Percentiles rank a stretch among this genome's conserved stretches.
phyloP scores from a whole-genome alignment of 2,329 filamentous ascomycete species.

The Diaporthe humulicola region DNA sequence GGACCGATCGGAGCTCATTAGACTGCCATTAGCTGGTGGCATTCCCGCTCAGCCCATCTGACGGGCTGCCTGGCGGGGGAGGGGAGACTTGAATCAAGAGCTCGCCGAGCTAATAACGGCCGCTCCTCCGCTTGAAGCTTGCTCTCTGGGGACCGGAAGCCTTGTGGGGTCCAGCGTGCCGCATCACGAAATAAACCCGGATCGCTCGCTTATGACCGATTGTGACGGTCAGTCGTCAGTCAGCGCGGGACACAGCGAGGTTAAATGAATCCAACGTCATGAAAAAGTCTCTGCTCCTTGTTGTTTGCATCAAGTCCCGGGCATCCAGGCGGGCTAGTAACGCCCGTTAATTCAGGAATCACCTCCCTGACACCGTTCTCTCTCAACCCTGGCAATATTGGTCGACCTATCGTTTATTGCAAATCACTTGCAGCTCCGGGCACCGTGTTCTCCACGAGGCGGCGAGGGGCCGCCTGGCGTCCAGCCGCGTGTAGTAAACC shows the following conservation, averaged over 20 bases:
- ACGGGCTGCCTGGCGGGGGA: conserved; percentile 13
- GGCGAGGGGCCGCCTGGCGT: background rate
- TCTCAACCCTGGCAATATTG: conserved; percentile 30
- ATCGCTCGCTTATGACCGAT: conserved; percentile 41
- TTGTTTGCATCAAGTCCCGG: conserved; percentile 22
- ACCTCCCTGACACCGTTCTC: conserved; percentile 25
- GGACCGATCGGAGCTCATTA: conserved; percentile 25
- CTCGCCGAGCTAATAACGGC: conserved; percentile 31
- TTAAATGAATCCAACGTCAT: conserved; percentile 31
- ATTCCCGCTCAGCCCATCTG: conserved; percentile 20
- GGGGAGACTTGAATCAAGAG: conserved; percentile 21
- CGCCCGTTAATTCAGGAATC: conserved; percentile 22
- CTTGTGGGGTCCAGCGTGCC: conserved; percentile 38
- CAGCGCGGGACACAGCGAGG: conserved; percentile 25
- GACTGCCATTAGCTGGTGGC: conserved; percentile 23
- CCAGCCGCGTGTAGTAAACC: background rate
- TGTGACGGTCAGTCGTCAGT: conserved; percentile 34
- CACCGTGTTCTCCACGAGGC: background rate
- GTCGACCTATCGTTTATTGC: conserved; percentile 23
- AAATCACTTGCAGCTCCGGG: conserved; percentile 11
- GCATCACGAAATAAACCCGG: conserved; percentile 41
- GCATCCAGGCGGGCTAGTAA: conserved; percentile 33
- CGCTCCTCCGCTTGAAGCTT: conserved; percentile 33
- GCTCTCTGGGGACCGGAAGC: conserved; percentile 37
- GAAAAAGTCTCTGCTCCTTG: conserved; percentile 9